These are phyloP conservation scores for Ogataea populi-albae DNA, from an alignment of 805 yeast species.

Conservation along the genomic window DNA sequence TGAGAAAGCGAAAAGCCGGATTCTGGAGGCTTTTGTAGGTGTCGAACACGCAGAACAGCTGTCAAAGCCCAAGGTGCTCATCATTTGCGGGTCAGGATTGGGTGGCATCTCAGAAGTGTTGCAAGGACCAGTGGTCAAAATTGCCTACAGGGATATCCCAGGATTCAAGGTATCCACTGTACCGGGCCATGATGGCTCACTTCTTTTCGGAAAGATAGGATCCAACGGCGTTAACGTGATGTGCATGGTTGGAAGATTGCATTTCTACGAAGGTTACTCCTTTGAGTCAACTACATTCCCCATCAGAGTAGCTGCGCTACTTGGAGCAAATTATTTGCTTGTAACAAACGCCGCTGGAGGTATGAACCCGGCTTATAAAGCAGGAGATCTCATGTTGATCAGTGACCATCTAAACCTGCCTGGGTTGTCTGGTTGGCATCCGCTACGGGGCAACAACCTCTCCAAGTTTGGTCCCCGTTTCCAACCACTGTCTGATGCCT, in stretches of 20 bases:
- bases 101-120: constrained; percentile 74
- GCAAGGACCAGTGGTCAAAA: constrained; percentile 40
- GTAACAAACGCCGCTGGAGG: constrained; percentile 99
- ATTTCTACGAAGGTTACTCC: constrained; percentile 89
- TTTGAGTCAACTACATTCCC: constrained; percentile 83
- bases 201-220: constrained; percentile 77
- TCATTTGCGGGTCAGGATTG: constrained; percentile 93
- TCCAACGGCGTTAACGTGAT: constrained; percentile 69
- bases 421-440: constrained; percentile 85
- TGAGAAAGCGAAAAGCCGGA: constrained; percentile 14
- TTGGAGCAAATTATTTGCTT: constrained; percentile 61
- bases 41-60: too few relatives aligned
- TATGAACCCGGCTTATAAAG: constrained; percentile 56
- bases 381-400: constrained; percentile 91
- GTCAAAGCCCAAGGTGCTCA: constrained; percentile 57
- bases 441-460: constrained; percentile 83
- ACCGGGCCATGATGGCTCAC: constrained; percentile 82
- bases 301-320: constrained; percentile 63
- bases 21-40: constrained; percentile 11
- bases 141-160: constrained; percentile 70
- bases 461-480: constrained; percentile 82
- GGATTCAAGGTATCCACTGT: constrained; percentile 82
- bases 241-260: constrained; percentile 92
- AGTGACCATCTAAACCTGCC: constrained; percentile 89
- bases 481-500: constrained; percentile 85